Percentiles rank a stretch among this genome's conserved stretches.
These are phyloP conservation scores for Oehlia diaphana DNA, from an alignment of 192 early-diverging fungal species.

Conservation along the genomic window DNA sequence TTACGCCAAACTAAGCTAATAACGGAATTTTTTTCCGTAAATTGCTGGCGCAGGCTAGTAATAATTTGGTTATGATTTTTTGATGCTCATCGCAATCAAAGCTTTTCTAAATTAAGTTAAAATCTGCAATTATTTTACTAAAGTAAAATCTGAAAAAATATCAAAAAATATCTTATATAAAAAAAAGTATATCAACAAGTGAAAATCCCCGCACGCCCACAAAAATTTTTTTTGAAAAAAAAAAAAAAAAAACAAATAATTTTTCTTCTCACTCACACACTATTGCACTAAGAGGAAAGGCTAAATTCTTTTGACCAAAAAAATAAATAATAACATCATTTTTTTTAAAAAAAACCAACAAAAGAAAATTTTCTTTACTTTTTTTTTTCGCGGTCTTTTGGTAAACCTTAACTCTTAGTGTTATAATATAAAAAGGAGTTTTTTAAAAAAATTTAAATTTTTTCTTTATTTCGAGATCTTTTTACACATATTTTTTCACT, in stretches of 20 bases:
- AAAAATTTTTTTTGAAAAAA: not conserved
- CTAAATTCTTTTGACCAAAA: not conserved
- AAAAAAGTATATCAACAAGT: too few relatives aligned
- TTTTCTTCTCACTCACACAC: not conserved
- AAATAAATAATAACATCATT: not conserved
- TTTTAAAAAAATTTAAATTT: not conserved
- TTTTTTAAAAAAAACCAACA: not conserved
- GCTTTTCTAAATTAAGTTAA: not conserved
- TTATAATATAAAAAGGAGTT: too few relatives aligned
- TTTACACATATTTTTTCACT: not conserved
- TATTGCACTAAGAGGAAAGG: not conserved
- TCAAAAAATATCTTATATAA: too few relatives aligned
- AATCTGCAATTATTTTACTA: not conserved
- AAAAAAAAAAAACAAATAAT: not conserved
- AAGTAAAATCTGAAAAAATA: not conserved
- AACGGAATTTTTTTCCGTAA: not conserved
- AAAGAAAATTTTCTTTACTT: too few relatives aligned
- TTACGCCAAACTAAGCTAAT: not conserved
- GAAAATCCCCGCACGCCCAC: not conserved
- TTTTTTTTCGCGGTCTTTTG: too few relatives aligned
- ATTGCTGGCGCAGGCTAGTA: not conserved
- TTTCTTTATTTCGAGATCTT: not conserved
- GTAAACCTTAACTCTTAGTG: too few relatives aligned
- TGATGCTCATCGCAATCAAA: not conserved
- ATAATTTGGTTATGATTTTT: not conserved